Conservation (phyloP, 2,329 filamentous ascomycete species). For the Hansfordia pulvinata region DNA sequence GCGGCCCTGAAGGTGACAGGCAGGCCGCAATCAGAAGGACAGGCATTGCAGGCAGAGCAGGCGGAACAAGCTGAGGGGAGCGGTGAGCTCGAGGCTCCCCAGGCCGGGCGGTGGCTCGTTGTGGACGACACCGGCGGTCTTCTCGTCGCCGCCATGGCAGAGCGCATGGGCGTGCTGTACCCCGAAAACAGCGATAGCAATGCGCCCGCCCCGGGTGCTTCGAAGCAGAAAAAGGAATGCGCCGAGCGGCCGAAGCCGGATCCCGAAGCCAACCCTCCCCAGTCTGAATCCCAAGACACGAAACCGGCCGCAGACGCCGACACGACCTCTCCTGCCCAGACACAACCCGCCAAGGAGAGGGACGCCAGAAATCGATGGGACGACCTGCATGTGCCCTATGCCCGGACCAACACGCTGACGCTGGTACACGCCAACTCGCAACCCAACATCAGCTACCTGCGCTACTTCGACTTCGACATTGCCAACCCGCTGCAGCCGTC, state of each 20-base stretch:
- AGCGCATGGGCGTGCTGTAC: slow-evolving; percentile 75
- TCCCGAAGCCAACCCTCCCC: slow-evolving; percentile 16
- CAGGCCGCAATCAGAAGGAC: slow-evolving; percentile 15
- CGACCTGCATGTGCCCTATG: slow-evolving; percentile 52
- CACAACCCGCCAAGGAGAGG: slow-evolving; percentile 3
- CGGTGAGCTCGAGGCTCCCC: slow-evolving; percentile 9
- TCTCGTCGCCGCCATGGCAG: slow-evolving; percentile 70
- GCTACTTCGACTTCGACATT: slow-evolving; percentile 78
- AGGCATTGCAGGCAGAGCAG: slow-evolving; percentile 4
- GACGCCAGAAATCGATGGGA: slow-evolving; percentile 8
- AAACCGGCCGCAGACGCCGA: not conserved
- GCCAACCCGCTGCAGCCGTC: slow-evolving; percentile 47
- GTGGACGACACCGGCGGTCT: slow-evolving; percentile 81
- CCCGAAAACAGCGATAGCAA: slow-evolving; percentile 15
- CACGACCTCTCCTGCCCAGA: slow-evolving; percentile 5
- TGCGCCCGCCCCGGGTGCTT: slow-evolving; percentile 4
- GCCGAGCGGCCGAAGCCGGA: slow-evolving; percentile 15
- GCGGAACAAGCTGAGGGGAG: slow-evolving; percentile 1
- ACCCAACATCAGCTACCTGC: slow-evolving; percentile 75
- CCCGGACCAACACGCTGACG: slow-evolving; percentile 63
- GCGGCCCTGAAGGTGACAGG: no score
- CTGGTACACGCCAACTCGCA: slow-evolving; percentile 71
- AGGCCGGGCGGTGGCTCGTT: slow-evolving; percentile 56
- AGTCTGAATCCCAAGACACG: not conserved
- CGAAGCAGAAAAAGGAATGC: slow-evolving; percentile 1